Base-by-base conservation (phyloP, 2,329 filamentous ascomycete species). In the Monilinia laxa region DNA sequence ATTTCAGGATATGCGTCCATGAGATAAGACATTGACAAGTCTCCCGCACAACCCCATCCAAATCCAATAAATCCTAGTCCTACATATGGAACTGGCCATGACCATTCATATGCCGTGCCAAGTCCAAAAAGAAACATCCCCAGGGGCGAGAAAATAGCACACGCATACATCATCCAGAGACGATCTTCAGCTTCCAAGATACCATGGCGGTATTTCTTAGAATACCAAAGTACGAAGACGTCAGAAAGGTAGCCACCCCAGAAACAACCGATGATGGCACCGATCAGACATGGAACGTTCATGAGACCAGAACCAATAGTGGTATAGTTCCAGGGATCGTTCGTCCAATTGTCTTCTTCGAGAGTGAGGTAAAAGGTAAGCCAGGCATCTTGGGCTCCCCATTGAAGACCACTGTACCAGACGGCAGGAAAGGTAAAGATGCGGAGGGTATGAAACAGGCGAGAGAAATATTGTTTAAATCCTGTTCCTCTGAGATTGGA, bases 381-480 rank as follows among this genome's bases (percentile, higher is more conserved):
- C 76, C 84, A 86, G n/a, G 84, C 83, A 70, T 86, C 84, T 73
- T 87, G 85, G 40, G 83, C 79, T 4, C 84, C 84, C 84, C 84
- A 87, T 71, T 86, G 84, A 31, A 86, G 74, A 11, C 84, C 84
- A 3, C 83, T 83, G 68, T 82, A 86, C 69, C 84, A 79, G 12
- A 86, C 83, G 1, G 84, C 84, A 0, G 84, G 84, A 68, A 86
- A 86, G 1, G 80, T 79, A 72, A 86, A 86, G 53, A 86, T 77
- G n/a, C 83, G 81, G 62, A 86, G 76, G 0, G 82, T 86, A 70
- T 86, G 82, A 70, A 81, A 82, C 2, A 87, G 77, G 2, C 84
- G 83, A 52, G 77, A 73, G 38, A 80, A 74, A 69, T 86, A 87
- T 71, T 87, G 84, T 70, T 79, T 81, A 68, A 83, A 79, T 9